Evolutionary conservation across 352 stramenopile species (phyloP).

Genomic region (Thraustochytrium striatum): DNA sequence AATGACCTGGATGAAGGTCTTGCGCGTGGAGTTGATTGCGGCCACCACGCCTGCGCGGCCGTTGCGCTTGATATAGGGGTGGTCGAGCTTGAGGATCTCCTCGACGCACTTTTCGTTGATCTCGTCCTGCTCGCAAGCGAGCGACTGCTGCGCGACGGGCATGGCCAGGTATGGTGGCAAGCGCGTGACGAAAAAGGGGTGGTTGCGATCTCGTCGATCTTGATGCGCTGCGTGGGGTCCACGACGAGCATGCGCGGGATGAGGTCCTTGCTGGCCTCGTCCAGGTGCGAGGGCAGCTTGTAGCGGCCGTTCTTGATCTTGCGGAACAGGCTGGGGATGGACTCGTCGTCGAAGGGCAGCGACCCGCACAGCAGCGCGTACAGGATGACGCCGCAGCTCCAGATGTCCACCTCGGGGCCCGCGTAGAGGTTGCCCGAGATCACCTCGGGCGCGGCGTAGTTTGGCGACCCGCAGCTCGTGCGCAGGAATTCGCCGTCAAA

Average conservation of each 20-base stretch:
- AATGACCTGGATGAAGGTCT: constrained; percentile 52
- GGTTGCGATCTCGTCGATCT: constrained; percentile 94
- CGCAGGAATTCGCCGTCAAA: constrained; percentile 96
- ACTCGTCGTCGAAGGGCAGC: constrained; percentile 94
- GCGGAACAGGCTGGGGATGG: constrained; percentile 97
- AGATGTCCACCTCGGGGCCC: constrained; percentile 97
- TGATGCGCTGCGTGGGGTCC: constrained; percentile 98
- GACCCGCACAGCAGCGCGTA: constrained; percentile 97
- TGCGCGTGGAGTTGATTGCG: constrained; percentile 36
- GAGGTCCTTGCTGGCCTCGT: constrained; percentile 87
- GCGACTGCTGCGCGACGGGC: constrained; percentile 74
- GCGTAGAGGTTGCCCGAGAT: constrained; percentile 97
- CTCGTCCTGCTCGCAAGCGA: constrained; percentile 2
- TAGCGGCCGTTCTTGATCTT: constrained; percentile 99
- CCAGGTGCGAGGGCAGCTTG: constrained; percentile 90
- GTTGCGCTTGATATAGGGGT: constrained; percentile 44
- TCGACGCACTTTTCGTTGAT: constrained; percentile 46
- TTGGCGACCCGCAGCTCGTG: constrained; percentile 94
- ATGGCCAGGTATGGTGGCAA: constrained; percentile 91
- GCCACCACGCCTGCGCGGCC: constrained; percentile 42
- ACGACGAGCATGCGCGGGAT: constrained; percentile 98
- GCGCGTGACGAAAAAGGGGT: constrained; percentile 97
- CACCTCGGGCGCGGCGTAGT: constrained; percentile 99
- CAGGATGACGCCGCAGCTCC: constrained; percentile 97
- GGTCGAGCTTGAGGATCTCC: constrained; percentile 27